phyloP scores from a whole-genome alignment of 2,329 filamentous ascomycete genomes.

The Chaetomiaceae sp. region DNA sequence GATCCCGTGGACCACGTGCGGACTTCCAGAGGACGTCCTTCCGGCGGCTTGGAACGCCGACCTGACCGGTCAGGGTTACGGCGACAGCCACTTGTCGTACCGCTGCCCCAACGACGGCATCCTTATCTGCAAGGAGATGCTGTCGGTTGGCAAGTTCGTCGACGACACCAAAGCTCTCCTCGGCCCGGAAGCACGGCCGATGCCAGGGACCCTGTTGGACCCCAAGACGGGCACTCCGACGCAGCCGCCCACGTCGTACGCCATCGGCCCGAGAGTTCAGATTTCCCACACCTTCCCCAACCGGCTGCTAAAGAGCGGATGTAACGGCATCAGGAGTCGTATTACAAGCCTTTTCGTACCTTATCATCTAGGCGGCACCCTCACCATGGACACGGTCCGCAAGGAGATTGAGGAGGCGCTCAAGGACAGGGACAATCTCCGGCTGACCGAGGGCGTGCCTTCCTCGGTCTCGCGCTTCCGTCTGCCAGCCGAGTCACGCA shows the following conservation, averaged over 20 bases:
- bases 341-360: slow-evolving; percentile 38
- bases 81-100: slow-evolving; percentile 50
- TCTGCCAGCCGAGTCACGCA: slow-evolving; percentile 24
- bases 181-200: slow-evolving; percentile 40
- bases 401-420: slow-evolving; percentile 45
- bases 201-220: slow-evolving; percentile 65
- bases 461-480: slow-evolving; percentile 19
- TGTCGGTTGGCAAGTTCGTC: slow-evolving; percentile 59
- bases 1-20: slow-evolving; percentile 58
- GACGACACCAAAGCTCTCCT: slow-evolving; percentile 49
- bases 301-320: slow-evolving; percentile 44
- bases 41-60: slow-evolving; percentile 28
- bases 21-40: slow-evolving; percentile 33
- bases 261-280: not conserved
- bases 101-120: slow-evolving; percentile 48
- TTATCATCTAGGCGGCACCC: slow-evolving; percentile 27
- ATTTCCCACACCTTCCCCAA: slow-evolving; percentile 55
- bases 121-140: slow-evolving; percentile 49
- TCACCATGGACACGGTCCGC: slow-evolving; percentile 49
- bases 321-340: slow-evolving; percentile 33
- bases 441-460: slow-evolving; percentile 34
- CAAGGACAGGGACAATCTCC: slow-evolving; percentile 33
- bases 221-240: slow-evolving; percentile 43
- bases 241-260: slow-evolving; percentile 23
- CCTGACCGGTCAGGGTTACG: slow-evolving; percentile 52